phyloP scores from a whole-genome alignment of 2,329 filamentous ascomycete species.

The Mycogone perniciosa region DNA sequence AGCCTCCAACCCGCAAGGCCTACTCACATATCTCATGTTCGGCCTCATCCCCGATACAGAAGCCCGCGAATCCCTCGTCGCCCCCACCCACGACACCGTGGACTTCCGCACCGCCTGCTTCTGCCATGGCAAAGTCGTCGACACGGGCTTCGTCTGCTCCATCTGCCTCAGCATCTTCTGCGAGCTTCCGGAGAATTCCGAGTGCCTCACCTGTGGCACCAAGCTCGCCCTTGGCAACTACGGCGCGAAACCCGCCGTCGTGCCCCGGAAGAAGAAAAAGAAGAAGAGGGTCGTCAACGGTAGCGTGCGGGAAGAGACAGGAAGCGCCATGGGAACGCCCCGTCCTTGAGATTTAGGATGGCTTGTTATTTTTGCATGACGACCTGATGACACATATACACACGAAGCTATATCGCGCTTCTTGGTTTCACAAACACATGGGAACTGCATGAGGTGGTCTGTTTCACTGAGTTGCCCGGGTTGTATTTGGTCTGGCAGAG shows the following conservation, averaged over 20 bases:
- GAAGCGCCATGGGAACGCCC: constrained; percentile 55
- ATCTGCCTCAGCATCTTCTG: constrained; percentile 96
- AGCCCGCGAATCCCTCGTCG: constrained; percentile 57
- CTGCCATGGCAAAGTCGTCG: constrained; percentile 85
- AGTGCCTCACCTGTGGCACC: constrained; percentile 80
- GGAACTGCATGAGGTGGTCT: too few species aligned
- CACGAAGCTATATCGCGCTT: too few species aligned
- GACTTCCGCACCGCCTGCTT: constrained; percentile 99
- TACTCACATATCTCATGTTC: constrained; percentile 93
- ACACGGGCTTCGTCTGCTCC: constrained; percentile 91
- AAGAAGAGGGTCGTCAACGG: constrained; percentile 60
- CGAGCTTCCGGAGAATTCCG: constrained; percentile 51
- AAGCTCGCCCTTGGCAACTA: constrained; percentile 70
- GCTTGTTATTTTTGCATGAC: background rate
- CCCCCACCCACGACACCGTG: constrained; percentile 76
- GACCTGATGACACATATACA: background rate
- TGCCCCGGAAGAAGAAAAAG: constrained; percentile 67
- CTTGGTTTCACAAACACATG: too few species aligned
- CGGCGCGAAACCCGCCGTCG: constrained; percentile 68
- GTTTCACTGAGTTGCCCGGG: too few species aligned
- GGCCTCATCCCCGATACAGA: constrained; percentile 67
- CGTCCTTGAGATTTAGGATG: constrained; percentile 32
- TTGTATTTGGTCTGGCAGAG: too few species aligned
- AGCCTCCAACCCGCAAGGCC: constrained; percentile 54
- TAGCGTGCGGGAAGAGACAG: constrained; percentile 47